Evolutionary conservation across 2,329 filamentous ascomycete species (phyloP).

Genomic region (Verticillium isaacii): DNA sequence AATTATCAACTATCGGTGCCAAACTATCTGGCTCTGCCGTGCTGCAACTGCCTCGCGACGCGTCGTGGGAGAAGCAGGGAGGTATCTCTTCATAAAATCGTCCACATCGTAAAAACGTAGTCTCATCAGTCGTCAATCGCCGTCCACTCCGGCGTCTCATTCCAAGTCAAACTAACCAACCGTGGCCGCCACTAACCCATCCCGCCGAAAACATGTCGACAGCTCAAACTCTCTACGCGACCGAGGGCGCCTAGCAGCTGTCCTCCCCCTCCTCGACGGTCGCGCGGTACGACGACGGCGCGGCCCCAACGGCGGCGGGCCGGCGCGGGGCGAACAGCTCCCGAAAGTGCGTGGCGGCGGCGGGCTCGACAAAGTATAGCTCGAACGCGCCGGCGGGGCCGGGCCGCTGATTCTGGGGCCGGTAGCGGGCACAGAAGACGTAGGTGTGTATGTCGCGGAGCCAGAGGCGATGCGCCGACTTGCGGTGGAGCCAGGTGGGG

Average conservation of each 20-base stretch:
- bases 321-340: constrained; percentile 27
- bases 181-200: no score
- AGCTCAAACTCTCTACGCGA: no score
- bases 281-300: not conserved
- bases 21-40: no score
- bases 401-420: constrained; percentile 45
- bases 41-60: not conserved
- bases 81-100: not conserved
- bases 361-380: constrained; percentile 40
- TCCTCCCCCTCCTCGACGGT: not conserved
- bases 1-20: not conserved
- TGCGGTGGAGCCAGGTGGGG: constrained; percentile 45
- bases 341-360: constrained; percentile 34
- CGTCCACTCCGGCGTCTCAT: not conserved
- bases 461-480: constrained; percentile 41
- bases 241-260: not conserved
- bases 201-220: no score
- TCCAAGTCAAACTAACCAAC: no score
- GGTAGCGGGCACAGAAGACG: constrained; percentile 54
- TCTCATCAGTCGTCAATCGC: not conserved
- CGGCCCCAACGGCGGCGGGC: not conserved
- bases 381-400: constrained; percentile 44
- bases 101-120: not conserved
- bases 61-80: not conserved
- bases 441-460: constrained; percentile 52